These are phyloP conservation scores for Sarcodon aspratus DNA, from an alignment of 768 basidiomycete genomes.

Conservation along the genomic window DNA sequence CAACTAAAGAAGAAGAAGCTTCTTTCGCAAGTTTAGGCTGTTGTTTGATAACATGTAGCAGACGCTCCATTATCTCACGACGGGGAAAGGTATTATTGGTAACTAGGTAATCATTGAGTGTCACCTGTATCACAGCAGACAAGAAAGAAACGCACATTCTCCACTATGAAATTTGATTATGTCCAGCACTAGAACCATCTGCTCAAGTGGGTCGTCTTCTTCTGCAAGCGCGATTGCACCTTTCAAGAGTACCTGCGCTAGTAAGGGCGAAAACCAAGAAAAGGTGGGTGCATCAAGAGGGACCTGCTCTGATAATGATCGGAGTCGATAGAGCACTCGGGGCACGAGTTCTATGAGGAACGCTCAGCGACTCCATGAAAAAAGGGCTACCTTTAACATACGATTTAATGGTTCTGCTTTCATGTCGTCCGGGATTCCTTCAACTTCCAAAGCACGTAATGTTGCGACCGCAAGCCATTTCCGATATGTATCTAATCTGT, in stretches of 20 bases:
- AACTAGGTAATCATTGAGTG: constrained; percentile 32
- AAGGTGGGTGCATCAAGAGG: constrained; percentile 84
- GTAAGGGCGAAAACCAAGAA: constrained; percentile 67
- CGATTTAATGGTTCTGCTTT: constrained; percentile 59
- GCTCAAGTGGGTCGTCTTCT: constrained; percentile 70
- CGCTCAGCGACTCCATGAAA: background rate
- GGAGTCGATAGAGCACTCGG: constrained; percentile 78
- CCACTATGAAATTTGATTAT: constrained; percentile 61
- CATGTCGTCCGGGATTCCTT: constrained; percentile 60
- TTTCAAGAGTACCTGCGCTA: constrained; percentile 51
- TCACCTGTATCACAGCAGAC: background rate
- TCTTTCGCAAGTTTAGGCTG: constrained; percentile 80
- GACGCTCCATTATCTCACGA: constrained; percentile 47
- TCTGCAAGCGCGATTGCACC: constrained; percentile 60
- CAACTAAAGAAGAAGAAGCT: constrained; percentile 69
- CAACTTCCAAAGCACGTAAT: constrained; percentile 57
- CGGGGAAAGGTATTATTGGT: constrained; percentile 66
- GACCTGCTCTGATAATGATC: constrained; percentile 68
- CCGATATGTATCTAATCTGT: constrained; percentile 55
- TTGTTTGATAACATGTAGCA: constrained; percentile 61
- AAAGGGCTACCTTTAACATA: constrained; percentile 16
- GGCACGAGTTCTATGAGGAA: constrained; percentile 50
- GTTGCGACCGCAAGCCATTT: constrained; percentile 79
- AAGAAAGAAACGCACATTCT: constrained; percentile 45
- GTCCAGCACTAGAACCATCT: constrained; percentile 63